Base-by-base conservation (phyloP, 371 early-diverging fungal species). In the Rhizopus stolonifer region DNA sequence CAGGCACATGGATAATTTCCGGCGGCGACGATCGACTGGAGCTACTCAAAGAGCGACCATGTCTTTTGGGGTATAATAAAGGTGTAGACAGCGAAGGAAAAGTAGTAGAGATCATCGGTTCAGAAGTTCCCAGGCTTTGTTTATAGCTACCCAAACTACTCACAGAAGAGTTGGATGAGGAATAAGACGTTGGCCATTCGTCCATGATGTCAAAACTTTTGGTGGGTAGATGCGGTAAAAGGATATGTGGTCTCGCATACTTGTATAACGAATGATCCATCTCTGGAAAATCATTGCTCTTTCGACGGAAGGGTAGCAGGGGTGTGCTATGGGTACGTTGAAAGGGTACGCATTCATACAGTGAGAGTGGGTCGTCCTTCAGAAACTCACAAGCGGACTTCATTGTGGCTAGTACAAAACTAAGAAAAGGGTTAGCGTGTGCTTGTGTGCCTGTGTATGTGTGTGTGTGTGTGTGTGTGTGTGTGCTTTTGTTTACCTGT, bases 351-450 rank as follows among this genome's bases (percentile, higher is more conserved):
- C 36, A 56, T 56, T 74, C 72, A 23, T 60, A 48, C 3, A 84
- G 31, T 7, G 71, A 68, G 10, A 84, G 57, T 3, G 84, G 84
- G 49, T 84, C 84, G 2, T 68, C 72, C 56, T 80, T 82, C 17
- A 84, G 54, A 46, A 79, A 84, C 46, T 80, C 76, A 32, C 76
- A 62, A 3, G 82, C 72, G 0, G 80, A 67, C 45, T 79, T 80
- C 51, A 82, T 63, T 0, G 84, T 82, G 21, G 77, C 74, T 24
- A 81, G 52, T 4, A 76, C 81, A 52, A 80, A 83, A 22, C 74
- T 77, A 59, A 14, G 14, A 34, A 10, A 19, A 40, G 9, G 15
- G 11, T 18, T 31, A 18, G 22, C 4, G 14, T 43, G 18, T 43
- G 14, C 19, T 43, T 39, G n/a, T n/a, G n/a, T n/a, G n/a, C n/a